Percentiles rank a stretch among this genome's conserved stretches.
Conservation (phyloP, 1,139 yeast species). For the Yamadazyma taylorii region DNA sequence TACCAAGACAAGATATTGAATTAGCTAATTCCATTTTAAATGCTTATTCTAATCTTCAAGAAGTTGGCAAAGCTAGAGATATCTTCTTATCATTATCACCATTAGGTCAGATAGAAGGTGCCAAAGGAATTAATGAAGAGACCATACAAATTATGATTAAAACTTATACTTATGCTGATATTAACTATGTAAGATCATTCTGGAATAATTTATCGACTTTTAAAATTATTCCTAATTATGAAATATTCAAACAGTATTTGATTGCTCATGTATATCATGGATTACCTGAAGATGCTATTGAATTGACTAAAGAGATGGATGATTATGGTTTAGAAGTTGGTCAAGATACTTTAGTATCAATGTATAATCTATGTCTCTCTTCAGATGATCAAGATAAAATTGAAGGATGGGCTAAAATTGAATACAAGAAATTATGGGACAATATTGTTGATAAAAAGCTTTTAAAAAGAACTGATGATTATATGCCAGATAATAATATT, state of each 20-base stretch:
- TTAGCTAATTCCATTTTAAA: constrained; percentile 64
- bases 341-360: constrained; percentile 50
- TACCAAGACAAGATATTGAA: constrained; percentile 55
- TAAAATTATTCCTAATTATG: constrained; percentile 53
- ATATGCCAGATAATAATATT: constrained; percentile 28
- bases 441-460: constrained; percentile 35
- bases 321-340: constrained; percentile 53
- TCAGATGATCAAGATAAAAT: constrained; percentile 47
- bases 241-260: constrained; percentile 62
- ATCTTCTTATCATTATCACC: constrained; percentile 60
- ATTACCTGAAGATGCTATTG: constrained; percentile 56
- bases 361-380: constrained; percentile 63
- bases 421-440: constrained; percentile 50
- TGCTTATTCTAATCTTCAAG: constrained; percentile 65
- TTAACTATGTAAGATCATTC: constrained; percentile 59
- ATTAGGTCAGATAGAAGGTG: constrained; percentile 47
- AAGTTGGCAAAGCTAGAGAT: constrained; percentile 59
- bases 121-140: constrained; percentile 53
- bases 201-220: constrained; percentile 63
- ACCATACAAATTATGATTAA: constrained; percentile 74
- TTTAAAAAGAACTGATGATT: constrained; percentile 38
- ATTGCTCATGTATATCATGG: constrained; percentile 78
- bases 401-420: constrained; percentile 51
- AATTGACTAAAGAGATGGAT: constrained; percentile 49
- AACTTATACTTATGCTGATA: constrained; percentile 58